Evolutionary conservation across 768 basidiomycete genomes (phyloP), one percentile per base, ranked within the genome.

Genomic region (Russula sp.): DNA sequence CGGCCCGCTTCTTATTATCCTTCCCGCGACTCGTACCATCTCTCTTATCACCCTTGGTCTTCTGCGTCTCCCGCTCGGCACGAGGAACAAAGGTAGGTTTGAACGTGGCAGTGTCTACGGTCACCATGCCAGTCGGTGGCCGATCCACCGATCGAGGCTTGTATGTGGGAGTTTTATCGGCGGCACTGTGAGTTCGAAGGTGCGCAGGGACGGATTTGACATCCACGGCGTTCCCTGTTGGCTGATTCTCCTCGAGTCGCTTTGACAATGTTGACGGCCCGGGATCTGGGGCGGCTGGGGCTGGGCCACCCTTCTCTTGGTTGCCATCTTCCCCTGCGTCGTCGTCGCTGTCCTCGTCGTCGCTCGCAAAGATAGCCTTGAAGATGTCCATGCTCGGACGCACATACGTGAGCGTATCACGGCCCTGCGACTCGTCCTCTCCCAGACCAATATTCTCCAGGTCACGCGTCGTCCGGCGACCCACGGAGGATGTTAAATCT

Each of bases 361-460:
- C 92, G 75, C 91, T 94, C 13, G 94, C 95, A 73, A 99, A 99
- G 65, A 99, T 98, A 3, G 96, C 94, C 73, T 96, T 97, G 81
- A 98, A 99, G 50, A 98, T 85, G 71, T 94, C 90, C 82, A 94
- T 91, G 7, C 86, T 78, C 2, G 97, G 96, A 44, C 90, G 83
- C 69, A 90, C 80, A 73, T 98, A 95, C 0, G 90, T 94, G 67
- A 98, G 78, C 7, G 86, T 94, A 71, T 95, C 94, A 42, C 82
- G 76, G 0, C 94, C 95, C 72, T 97, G 95, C 32, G 81, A 83
- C 48, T 94, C 93, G 71, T 98, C 94, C 57, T 97, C 94, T 26
- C 94, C 96, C 50, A 97, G 75, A 0, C 95, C 95, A 55, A 98
- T 81, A 71, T 94, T 94, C 5, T 83, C 81, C 55, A 96, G 72